Evolutionary conservation across 176 grass and related monocot species (phyloP).

Genomic region (Hsuehochloa calcarea): DNA sequence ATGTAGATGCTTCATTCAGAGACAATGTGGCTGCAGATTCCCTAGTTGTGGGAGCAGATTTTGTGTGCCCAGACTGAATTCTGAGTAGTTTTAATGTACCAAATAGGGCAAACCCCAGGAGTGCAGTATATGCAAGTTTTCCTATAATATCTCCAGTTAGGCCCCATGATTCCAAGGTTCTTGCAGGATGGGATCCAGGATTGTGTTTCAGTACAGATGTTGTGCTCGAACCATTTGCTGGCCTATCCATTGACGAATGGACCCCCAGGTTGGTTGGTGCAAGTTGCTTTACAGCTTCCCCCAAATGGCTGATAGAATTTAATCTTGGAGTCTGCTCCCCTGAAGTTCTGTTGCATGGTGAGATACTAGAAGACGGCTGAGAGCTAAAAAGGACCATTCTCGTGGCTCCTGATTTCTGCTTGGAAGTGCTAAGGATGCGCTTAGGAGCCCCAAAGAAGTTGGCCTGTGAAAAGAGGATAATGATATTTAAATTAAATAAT

Average conservation of each 20-base stretch:
- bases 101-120: slow-evolving; percentile 66
- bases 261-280: slow-evolving; percentile 60
- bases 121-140: slow-evolving; percentile 59
- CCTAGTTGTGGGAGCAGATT: slow-evolving; percentile 19
- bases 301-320: slow-evolving; percentile 67
- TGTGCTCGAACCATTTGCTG: slow-evolving; percentile 34
- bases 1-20: slow-evolving; percentile 35
- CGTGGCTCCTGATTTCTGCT: slow-evolving; percentile 51
- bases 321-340: slow-evolving; percentile 51
- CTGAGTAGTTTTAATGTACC: slow-evolving; percentile 57
- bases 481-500: slow-evolving; percentile 30
- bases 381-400: slow-evolving; percentile 40
- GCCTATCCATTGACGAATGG: slow-evolving; percentile 42
- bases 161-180: slow-evolving; percentile 54
- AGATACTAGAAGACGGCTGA: slow-evolving; percentile 45
- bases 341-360: slow-evolving; percentile 39
- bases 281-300: slow-evolving; percentile 95
- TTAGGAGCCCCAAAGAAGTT: slow-evolving; percentile 84
- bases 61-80: slow-evolving; percentile 53
- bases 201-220: slow-evolving; percentile 66
- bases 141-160: slow-evolving; percentile 46
- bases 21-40: slow-evolving; percentile 23
- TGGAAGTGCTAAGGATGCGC: slow-evolving; percentile 57
- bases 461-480: slow-evolving; percentile 43
- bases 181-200: slow-evolving; percentile 48